Evolutionary conservation across 1,284 basidiomycete genomes (phyloP).

Genomic region (Apiotrichum laibachii): DNA sequence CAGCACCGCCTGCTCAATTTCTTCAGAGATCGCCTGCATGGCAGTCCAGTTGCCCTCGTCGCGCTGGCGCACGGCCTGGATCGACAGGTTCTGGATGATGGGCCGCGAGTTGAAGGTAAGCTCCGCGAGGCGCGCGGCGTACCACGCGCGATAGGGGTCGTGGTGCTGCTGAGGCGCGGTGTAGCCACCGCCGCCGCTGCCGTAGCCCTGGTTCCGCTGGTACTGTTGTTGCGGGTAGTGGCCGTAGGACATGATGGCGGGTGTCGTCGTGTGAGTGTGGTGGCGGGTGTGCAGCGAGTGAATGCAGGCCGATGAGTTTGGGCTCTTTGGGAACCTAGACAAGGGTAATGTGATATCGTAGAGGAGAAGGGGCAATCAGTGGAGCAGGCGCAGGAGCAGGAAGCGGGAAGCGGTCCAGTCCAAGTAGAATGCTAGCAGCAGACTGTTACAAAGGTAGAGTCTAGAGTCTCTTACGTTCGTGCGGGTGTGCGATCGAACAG

Average conservation of each 20-base stretch:
- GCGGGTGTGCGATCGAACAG: no score
- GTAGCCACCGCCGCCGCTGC: background rate
- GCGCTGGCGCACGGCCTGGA: slow-evolving; percentile 76
- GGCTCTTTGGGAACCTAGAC: no score
- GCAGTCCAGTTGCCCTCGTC: slow-evolving; percentile 62
- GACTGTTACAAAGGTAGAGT: no score
- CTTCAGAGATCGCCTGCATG: slow-evolving; percentile 79
- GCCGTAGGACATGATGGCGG: slow-evolving; percentile 1
- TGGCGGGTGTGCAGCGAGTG: no score
- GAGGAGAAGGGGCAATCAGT: no score
- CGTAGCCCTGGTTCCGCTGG: background rate
- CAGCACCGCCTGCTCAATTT: slow-evolving; percentile 82
- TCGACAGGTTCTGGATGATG: slow-evolving; percentile 90
- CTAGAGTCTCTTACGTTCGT: no score
- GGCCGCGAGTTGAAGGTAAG: slow-evolving; percentile 95
- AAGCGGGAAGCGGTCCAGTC: no score
- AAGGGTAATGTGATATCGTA: no score
- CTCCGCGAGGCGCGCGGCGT: slow-evolving; percentile 69
- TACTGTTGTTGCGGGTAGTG: slow-evolving; percentile 2
- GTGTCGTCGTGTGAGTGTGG: background rate
- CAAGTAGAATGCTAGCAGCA: no score
- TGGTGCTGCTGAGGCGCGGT: slow-evolving; percentile 13
- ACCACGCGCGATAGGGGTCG: slow-evolving; percentile 57
- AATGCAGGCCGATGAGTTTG: no score
- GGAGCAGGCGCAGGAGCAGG: no score